Evolutionary conservation across 306 rosid genomes (phyloP).

Genomic region (Senna tora): DNA sequence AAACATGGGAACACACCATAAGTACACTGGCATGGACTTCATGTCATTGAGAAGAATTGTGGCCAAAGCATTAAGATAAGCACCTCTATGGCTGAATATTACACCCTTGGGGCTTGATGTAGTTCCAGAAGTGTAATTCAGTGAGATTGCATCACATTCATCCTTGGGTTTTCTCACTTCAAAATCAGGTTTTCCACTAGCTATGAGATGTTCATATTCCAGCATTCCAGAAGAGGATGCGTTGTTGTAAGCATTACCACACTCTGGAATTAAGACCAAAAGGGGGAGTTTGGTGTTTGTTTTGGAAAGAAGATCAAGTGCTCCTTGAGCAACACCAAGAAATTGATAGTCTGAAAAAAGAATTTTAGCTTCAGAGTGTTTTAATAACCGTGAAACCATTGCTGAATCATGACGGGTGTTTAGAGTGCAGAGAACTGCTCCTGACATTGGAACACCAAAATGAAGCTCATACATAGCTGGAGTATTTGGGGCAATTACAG

Average conservation of each 20-base stretch:
- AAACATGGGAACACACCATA: constrained; percentile 94
- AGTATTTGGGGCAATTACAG: constrained; percentile 73
- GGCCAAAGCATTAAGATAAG: constrained; percentile 87
- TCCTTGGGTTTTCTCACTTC: constrained; percentile 66
- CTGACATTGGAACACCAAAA: constrained; percentile 92
- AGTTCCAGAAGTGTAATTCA: constrained; percentile 94
- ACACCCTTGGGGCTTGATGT: constrained; percentile 95
- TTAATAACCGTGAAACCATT: constrained; percentile 58
- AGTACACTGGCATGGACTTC: constrained; percentile 67
- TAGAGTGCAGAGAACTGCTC: constrained; percentile 76
- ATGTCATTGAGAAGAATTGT: constrained; percentile 63
- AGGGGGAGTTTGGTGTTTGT: constrained; percentile 44
- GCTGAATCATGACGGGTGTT: constrained; percentile 68
- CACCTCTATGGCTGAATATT: constrained; percentile 84
- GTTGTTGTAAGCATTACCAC: constrained; percentile 1
- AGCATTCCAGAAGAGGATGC: constrained; percentile 38
- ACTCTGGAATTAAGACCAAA: constrained; percentile 61
- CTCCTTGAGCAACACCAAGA: constrained; percentile 58
- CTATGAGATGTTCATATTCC: constrained; percentile 68
- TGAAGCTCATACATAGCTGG: constrained; percentile 89
- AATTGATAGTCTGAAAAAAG: constrained; percentile 69
- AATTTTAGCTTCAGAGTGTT: constrained; percentile 76
- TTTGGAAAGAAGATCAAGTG: constrained; percentile 56
- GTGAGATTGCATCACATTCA: constrained; percentile 75
- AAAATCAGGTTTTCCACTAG: constrained; percentile 53